Conservation (phyloP, 176 grass and related monocot genomes). For the Alloteropsis semialata region DNA sequence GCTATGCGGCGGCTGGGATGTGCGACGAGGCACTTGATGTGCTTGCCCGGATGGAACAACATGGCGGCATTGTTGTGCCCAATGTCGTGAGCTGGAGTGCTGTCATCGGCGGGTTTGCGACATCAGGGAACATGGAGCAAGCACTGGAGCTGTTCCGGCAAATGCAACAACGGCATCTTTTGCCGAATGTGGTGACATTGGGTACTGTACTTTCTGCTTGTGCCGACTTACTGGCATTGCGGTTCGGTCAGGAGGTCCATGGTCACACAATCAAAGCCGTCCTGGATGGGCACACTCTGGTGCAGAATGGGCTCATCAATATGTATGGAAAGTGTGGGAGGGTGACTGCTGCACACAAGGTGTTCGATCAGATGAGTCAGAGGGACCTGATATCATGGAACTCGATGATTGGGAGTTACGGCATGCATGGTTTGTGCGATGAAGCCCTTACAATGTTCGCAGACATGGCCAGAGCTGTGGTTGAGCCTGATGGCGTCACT, state of each 20-base stretch:
- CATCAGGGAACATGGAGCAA: conserved; percentile 7
- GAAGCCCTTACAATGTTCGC: conserved; percentile 40
- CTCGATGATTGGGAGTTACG: conserved; percentile 50
- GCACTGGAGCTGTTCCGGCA: conserved; percentile 52
- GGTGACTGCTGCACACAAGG: not conserved
- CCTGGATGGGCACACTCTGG: conserved; percentile 19
- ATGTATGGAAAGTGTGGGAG: conserved; percentile 60
- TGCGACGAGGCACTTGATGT: conserved; percentile 35
- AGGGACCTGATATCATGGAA: conserved; percentile 77
- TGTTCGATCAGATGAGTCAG: conserved; percentile 39
- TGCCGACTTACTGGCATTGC: conserved; percentile 35
- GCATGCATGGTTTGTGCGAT: conserved; percentile 47
- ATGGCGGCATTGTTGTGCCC: conserved; percentile 6
- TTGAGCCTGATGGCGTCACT: conserved; percentile 36
- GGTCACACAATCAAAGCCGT: conserved; percentile 20
- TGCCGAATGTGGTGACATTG: conserved; percentile 42
- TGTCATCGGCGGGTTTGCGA: conserved; percentile 44
- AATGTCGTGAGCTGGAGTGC: conserved; percentile 70
- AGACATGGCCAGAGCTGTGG: conserved; percentile 22
- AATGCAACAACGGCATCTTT: conserved; percentile 34
- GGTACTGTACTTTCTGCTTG: conserved; percentile 53
- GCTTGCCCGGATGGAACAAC: conserved; percentile 38
- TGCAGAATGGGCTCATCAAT: conserved; percentile 46
- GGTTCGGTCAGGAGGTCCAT: conserved; percentile 53
- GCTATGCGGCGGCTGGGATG: conserved; percentile 41